Evolutionary conservation across 2,329 filamentous ascomycete genomes (phyloP).

Genomic region (Cercospora janseana): DNA sequence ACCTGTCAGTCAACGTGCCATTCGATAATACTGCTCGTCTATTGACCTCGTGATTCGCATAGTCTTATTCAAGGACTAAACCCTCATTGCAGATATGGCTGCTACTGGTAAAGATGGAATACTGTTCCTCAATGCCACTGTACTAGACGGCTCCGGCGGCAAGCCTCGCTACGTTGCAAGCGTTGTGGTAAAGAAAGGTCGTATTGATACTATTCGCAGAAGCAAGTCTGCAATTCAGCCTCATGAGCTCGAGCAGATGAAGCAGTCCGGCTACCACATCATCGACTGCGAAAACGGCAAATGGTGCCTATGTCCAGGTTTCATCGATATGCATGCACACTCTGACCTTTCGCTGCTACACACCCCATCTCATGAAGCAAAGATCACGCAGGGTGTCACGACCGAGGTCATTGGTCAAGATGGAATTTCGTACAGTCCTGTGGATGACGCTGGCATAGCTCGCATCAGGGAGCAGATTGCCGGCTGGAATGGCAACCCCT

Average conservation of each 20-base stretch:
- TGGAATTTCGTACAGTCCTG: constrained; percentile 33
- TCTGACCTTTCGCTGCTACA: constrained; percentile 33
- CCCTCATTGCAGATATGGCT: too few species aligned
- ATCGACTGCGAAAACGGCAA: constrained; percentile 31
- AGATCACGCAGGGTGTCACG: constrained; percentile 34
- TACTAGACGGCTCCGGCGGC: constrained; percentile 31
- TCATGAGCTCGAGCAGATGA: not conserved
- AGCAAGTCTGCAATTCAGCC: not conserved
- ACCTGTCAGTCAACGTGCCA: too few species aligned
- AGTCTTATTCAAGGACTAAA: too few species aligned
- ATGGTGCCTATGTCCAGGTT: constrained; percentile 32
- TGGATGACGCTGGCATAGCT: constrained; percentile 26
- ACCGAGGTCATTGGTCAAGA: constrained; percentile 35
- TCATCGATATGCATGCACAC: constrained; percentile 37
- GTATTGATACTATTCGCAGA: constrained; percentile 22
- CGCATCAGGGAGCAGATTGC: constrained; percentile 33
- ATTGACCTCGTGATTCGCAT: too few species aligned
- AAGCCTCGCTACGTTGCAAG: constrained; percentile 26
- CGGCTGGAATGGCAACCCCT: constrained; percentile 34
- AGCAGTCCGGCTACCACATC: constrained; percentile 12
- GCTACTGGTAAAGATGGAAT: constrained; percentile 6
- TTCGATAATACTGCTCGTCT: too few species aligned
- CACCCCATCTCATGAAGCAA: constrained; percentile 31
- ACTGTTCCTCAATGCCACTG: constrained; percentile 28
- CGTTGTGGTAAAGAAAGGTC: constrained; percentile 24